Evolutionary conservation across 2,329 filamentous ascomycete genomes (phyloP), one percentile per base, ranked within the genome.

Genomic region (Diaporthe amygdali): DNA sequence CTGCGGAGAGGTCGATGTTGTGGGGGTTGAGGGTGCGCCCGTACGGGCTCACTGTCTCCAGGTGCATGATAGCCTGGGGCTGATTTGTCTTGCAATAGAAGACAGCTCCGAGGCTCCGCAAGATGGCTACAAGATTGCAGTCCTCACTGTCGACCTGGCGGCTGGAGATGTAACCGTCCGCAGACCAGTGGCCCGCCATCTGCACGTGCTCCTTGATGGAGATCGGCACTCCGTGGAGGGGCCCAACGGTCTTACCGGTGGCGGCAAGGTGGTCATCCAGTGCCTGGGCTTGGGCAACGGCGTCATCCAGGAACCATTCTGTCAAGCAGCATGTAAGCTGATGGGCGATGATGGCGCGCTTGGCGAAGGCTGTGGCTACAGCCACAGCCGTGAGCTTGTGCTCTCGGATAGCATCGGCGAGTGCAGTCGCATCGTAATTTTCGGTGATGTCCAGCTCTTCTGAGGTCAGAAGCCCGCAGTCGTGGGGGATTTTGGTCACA

Each of bases 61-160:
- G 77, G 20, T 84, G 83, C 78, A 84, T 84, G 59, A 90, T 80
- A 0, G 84, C 86, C 74, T 90, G 88, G 0, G 92, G 91, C 7
- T 93, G 86, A 69, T 92, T 93, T 0, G 92, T 93, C 78, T 93
- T 93, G 71, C 89, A 88, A 76, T 91, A 90, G 56, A 90, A 83
- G 1, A 93, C 84, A 1, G 91, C 91, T 2, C 91, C 92, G 0
- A 89, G 82, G 20, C 81, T 82, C 46, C 87, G 81, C 12, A 93
- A 80, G 1, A 92, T 81, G 0, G 85, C 82, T 0, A 92, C 85
- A 37, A 93, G 82, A 0, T 88, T 86, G 7, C 88, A 84, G 76
- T 92, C 88, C 39, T 84, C 79, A 14, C 81, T 77, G 17, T 87
- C 86, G 84, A 82, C 72, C 83, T 81, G 51, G 84, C 88, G 73